phyloP scores from a whole-genome alignment of 805 yeast genomes.

The Yarrowia osloensis region DNA sequence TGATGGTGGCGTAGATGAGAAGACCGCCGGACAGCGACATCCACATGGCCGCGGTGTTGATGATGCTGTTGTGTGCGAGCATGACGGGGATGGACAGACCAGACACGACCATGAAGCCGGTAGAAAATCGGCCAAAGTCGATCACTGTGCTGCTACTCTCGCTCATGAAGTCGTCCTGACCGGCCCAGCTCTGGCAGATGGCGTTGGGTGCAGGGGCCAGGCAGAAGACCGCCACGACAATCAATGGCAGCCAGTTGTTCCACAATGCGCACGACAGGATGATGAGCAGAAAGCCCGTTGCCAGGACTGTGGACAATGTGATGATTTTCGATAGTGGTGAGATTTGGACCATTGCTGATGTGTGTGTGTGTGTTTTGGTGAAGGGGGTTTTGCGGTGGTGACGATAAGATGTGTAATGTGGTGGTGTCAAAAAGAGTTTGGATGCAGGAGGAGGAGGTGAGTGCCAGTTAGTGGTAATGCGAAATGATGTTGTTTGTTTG shows the following conservation, averaged over 20 bases:
- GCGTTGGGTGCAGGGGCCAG: conserved; percentile 74
- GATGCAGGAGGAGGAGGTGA: neutral
- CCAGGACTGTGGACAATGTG: conserved; percentile 72
- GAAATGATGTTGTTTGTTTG: neutral
- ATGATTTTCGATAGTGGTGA: conserved; percentile 78
- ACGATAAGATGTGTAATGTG: neutral
- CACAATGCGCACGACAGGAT: conserved; percentile 85
- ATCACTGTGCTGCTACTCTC: conserved; percentile 54
- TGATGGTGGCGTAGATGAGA: conserved; percentile 79
- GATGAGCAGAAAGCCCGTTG: conserved; percentile 86
- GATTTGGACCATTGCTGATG: conserved; percentile 36
- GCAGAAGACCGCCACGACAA: conserved; percentile 57
- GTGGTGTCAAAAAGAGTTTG: conserved; percentile 21
- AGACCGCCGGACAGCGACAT: conserved; percentile 85
- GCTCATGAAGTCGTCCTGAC: conserved; percentile 61
- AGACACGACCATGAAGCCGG: conserved; percentile 74
- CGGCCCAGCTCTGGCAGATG: conserved; percentile 51
- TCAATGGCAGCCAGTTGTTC: conserved; percentile 88
- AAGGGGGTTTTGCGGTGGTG: neutral
- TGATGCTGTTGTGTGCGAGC: conserved; percentile 71
- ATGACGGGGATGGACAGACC: conserved; percentile 77
- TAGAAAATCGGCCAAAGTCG: conserved; percentile 76
- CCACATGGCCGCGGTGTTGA: conserved; percentile 66
- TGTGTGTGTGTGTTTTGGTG: neutral
- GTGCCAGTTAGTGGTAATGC: neutral